These are phyloP conservation scores for Chaetothyriales sp. DNA, from an alignment of 2,329 filamentous ascomycete species.

Conservation along the genomic window DNA sequence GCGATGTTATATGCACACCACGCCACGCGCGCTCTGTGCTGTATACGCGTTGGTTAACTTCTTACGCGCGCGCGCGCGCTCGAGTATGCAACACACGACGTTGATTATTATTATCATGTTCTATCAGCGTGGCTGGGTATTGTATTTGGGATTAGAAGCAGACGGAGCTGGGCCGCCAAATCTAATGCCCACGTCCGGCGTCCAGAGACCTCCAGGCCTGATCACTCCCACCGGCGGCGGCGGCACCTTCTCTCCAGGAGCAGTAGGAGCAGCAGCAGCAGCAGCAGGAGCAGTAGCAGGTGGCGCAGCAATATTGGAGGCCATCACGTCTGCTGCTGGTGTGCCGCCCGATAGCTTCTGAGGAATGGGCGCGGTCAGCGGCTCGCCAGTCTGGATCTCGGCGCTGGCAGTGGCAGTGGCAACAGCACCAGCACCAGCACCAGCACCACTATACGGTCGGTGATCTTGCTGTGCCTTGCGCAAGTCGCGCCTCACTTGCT, in stretches of 20 bases:
- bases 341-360: neutral
- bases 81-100: no score
- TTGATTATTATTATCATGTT: neutral
- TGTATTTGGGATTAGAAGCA: neutral
- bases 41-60: no score
- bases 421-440: slow-evolving; percentile 5
- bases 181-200: slow-evolving; percentile 63
- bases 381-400: neutral
- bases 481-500: slow-evolving; percentile 26
- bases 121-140: neutral
- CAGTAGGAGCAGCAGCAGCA: slow-evolving; percentile 38
- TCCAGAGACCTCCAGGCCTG: slow-evolving; percentile 48
- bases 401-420: no score
- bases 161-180: slow-evolving; percentile 39
- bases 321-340: slow-evolving; percentile 21
- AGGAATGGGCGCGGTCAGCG: neutral
- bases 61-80: no score
- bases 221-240: no score
- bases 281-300: slow-evolving; percentile 31
- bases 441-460: neutral
- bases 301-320: slow-evolving; percentile 32
- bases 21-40: no score
- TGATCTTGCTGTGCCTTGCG: slow-evolving; percentile 22
- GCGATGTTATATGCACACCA: no score
- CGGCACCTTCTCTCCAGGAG: slow-evolving; percentile 18